These are phyloP conservation scores for Trametopsis cervina DNA, from an alignment of 768 basidiomycete genomes.

Conservation along the genomic window DNA sequence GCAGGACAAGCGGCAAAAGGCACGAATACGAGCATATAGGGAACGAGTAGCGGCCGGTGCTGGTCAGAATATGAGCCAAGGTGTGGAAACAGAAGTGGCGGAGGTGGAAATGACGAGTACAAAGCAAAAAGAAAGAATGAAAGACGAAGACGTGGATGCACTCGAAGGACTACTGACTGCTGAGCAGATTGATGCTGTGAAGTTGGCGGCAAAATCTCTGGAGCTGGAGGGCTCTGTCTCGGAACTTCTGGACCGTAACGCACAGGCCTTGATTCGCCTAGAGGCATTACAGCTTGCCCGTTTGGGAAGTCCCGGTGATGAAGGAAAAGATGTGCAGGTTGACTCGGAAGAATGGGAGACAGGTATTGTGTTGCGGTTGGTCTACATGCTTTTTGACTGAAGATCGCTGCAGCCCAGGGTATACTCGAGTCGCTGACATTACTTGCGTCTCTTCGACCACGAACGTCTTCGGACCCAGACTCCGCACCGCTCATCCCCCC, in stretches of 20 bases:
- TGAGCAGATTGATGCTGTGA: conserved; percentile 50
- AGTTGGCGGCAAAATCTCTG: conserved; percentile 50
- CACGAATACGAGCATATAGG: neutral
- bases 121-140: conserved; percentile 11
- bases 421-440: conserved; percentile 65
- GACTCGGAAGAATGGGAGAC: conserved; percentile 80
- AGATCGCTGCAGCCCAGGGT: conserved; percentile 46
- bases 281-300: conserved; percentile 60
- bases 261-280: conserved; percentile 53
- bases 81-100: conserved; percentile 10
- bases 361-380: conserved; percentile 33
- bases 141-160: conserved; percentile 28
- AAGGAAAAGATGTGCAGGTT: conserved; percentile 41
- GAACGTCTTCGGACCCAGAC: conserved; percentile 35
- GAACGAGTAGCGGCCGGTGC: neutral
- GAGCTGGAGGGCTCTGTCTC: conserved; percentile 66
- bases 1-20: conserved; percentile 20
- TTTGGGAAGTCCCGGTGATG: conserved; percentile 39
- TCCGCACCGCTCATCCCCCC: conserved; percentile 53
- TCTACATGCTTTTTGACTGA: neutral
- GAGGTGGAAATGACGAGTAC: conserved; percentile 9
- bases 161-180: conserved; percentile 50
- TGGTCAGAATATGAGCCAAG: neutral
- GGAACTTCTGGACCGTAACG: conserved; percentile 61
- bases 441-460: conserved; percentile 66